Evolutionary conservation across 2,329 filamentous ascomycete genomes (phyloP).

Genomic region (Cucurbitaria berberidis): DNA sequence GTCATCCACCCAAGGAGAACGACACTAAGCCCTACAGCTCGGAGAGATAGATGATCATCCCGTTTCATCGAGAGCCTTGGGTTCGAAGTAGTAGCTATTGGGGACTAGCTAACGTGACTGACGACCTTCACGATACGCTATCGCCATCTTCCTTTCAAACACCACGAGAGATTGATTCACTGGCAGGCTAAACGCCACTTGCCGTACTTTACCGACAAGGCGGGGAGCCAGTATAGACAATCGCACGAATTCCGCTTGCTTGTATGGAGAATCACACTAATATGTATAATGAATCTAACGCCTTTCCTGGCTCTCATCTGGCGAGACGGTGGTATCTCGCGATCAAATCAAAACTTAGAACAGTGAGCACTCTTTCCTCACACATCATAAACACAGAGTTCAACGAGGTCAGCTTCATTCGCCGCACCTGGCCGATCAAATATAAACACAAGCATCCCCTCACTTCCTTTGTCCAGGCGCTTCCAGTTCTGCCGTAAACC

Average conservation of each 20-base stretch:
- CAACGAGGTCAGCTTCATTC: background rate
- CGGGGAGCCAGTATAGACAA: too few species aligned
- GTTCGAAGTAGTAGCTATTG: too few species aligned
- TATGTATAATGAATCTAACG: background rate
- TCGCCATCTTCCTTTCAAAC: background rate
- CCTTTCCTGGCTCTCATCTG: background rate
- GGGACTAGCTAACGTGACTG: too few species aligned
- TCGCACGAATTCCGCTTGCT: too few species aligned
- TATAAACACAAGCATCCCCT: background rate
- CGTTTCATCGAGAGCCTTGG: too few species aligned
- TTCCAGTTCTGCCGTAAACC: constrained; percentile 35
- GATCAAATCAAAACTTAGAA: background rate
- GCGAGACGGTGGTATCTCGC: background rate
- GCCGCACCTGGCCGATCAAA: background rate
- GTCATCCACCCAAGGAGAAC: background rate
- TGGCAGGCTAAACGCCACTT: background rate
- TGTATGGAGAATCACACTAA: background rate
- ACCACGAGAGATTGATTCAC: background rate
- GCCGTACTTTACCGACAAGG: background rate
- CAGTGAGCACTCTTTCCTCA: too few species aligned
- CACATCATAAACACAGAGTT: too few species aligned
- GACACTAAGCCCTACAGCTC: constrained; percentile 1
- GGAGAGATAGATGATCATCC: background rate
- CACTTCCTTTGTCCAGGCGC: constrained; percentile 20
- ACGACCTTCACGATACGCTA: background rate